These are phyloP conservation scores for Ceratobasidium sp. DNA, from an alignment of 1,284 basidiomycete species.

Conservation along the genomic window DNA sequence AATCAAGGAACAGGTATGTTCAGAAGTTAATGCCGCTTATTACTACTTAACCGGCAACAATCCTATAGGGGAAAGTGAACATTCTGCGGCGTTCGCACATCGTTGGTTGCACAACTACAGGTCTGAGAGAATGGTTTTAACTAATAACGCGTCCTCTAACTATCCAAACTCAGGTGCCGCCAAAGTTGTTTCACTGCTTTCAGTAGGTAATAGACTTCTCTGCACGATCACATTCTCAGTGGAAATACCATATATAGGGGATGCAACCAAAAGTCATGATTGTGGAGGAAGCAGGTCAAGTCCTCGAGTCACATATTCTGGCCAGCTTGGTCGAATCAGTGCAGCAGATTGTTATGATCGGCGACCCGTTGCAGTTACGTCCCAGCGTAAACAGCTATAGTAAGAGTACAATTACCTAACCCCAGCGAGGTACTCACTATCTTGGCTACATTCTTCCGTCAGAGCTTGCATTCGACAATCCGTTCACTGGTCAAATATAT, in stretches of 20 bases:
- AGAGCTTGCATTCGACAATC: conserved; percentile 64
- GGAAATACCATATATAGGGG: conserved; percentile 52
- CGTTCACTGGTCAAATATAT: conserved; percentile 54
- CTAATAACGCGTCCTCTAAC: background rate
- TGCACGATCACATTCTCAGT: background rate
- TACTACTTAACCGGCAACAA: background rate
- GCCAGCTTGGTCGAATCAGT: conserved; percentile 43
- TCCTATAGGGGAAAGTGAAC: conserved; percentile 33
- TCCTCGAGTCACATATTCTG: conserved; percentile 74
- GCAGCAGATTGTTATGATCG: conserved; percentile 67
- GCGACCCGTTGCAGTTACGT: conserved; percentile 72
- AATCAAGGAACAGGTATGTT: conserved; percentile 50
- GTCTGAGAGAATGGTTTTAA: conserved; percentile 12
- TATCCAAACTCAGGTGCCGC: conserved; percentile 42
- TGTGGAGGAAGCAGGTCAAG: conserved; percentile 78
- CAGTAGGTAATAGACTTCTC: conserved; percentile 26
- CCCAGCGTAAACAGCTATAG: conserved; percentile 70
- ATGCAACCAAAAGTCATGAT: conserved; percentile 62
- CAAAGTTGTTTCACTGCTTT: conserved; percentile 42
- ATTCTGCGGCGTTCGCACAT: conserved; percentile 40
- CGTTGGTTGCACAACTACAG: conserved; percentile 46
- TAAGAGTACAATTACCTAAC: conserved; percentile 48
- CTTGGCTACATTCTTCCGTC: background rate
- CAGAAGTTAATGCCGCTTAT: background rate
- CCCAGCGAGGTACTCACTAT: background rate